A percentile compares a stretch with the other conserved stretches of the same genome.
Evolutionary conservation across 2,329 filamentous ascomycete genomes (phyloP).

Genomic region (Apiospora phragmitis): DNA sequence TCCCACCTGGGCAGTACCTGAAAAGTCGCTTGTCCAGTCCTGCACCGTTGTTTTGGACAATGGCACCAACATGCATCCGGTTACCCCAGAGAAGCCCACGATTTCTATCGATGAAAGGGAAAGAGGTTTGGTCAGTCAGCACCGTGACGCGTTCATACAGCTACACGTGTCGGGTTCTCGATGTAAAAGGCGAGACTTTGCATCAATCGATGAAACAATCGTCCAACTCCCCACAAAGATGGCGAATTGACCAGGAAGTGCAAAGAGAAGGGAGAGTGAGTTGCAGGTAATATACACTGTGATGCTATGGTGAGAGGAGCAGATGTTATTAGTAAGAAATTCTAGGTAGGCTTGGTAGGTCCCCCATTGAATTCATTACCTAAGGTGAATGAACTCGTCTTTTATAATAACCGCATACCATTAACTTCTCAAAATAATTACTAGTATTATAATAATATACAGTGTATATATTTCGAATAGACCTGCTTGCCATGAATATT

Average conservation of each 20-base stretch:
- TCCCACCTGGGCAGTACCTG: neutral
- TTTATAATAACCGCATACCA: neutral
- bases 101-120: neutral
- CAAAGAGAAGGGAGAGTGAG: neutral
- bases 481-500: neutral
- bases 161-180: neutral
- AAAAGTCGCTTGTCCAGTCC: neutral
- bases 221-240: too few relatives aligned
- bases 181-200: neutral
- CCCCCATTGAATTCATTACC: neutral
- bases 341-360: neutral
- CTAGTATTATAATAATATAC: neutral
- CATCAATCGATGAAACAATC: neutral
- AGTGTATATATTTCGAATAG: neutral
- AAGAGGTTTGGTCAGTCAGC: neutral
- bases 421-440: neutral
- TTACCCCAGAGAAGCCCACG: neutral
- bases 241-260: neutral
- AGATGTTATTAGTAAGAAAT: neutral
- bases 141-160: neutral
- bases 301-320: neutral
- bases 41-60: neutral
- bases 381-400: neutral
- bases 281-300: neutral
- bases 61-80: neutral